Conservation (phyloP, 2,329 filamentous ascomycete genomes). For the Phyllosticta citribraziliensis region DNA sequence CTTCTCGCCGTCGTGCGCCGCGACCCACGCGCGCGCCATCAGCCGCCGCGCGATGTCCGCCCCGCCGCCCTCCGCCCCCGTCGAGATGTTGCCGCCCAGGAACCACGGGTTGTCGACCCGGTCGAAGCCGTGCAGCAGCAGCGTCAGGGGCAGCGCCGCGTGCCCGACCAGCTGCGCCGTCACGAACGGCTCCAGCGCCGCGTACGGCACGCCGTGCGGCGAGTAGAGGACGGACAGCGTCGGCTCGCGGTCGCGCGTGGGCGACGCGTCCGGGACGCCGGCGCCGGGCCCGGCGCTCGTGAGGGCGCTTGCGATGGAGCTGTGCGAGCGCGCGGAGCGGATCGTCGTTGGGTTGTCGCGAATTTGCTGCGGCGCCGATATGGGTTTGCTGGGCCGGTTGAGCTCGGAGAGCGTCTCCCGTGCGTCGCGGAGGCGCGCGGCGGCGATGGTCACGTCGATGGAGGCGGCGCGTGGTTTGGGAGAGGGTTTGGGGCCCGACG, state of each 20-base stretch:
- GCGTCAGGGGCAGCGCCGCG: slow-evolving; percentile 51
- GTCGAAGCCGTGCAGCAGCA: slow-evolving; percentile 56
- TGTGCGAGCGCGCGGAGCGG: neutral
- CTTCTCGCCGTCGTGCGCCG: slow-evolving; percentile 53
- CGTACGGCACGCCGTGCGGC: slow-evolving; percentile 51
- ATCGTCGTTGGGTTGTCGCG: slow-evolving; percentile 11
- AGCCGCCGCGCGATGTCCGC: slow-evolving; percentile 46
- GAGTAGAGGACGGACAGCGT: slow-evolving; percentile 55
- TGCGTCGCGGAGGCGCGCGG: slow-evolving; percentile 2
- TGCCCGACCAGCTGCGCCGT: slow-evolving; percentile 47
- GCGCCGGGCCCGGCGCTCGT: slow-evolving; percentile 3
- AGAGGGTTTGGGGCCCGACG: neutral
- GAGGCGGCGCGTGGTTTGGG: neutral
- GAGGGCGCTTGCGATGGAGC: neutral
- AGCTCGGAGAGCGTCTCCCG: neutral
- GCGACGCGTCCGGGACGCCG: neutral
- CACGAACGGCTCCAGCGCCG: slow-evolving; percentile 45
- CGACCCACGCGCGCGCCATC: slow-evolving; percentile 49
- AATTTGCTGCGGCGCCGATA: slow-evolving; percentile 24
- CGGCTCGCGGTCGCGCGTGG: slow-evolving; percentile 22
- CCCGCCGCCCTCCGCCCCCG: slow-evolving; percentile 45
- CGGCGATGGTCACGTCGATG: slow-evolving; percentile 11
- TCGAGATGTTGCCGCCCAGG: slow-evolving; percentile 49
- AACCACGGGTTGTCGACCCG: slow-evolving; percentile 51
- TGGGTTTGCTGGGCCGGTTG: neutral